Percentiles rank a stretch among this genome's conserved stretches.
Evolutionary conservation across 352 stramenopile genomes (phyloP).

Genomic region (Globisporangium cederbergense): DNA sequence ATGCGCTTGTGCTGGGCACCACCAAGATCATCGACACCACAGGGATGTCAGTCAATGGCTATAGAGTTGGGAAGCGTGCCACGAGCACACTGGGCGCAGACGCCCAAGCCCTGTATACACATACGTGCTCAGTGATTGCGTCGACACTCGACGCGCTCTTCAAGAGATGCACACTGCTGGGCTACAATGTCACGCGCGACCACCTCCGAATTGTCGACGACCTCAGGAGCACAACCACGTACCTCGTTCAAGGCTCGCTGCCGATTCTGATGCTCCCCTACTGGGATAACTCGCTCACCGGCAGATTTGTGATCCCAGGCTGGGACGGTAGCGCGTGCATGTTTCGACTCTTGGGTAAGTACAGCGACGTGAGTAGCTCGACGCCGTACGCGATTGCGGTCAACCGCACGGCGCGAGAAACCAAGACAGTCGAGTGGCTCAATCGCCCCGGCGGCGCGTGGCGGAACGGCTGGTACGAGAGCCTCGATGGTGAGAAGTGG

Average conservation of each 20-base stretch:
- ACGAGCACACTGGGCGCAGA: neutral
- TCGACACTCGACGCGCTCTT: slow-evolving; percentile 23
- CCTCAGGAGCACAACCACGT: slow-evolving; percentile 13
- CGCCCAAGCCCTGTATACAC: slow-evolving; percentile 15
- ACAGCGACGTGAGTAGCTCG: neutral
- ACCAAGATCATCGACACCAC: too few relatives aligned
- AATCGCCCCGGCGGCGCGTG: slow-evolving; percentile 17
- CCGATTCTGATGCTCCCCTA: slow-evolving; percentile 22
- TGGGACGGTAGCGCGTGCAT: slow-evolving; percentile 19
- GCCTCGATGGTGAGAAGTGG: slow-evolving; percentile 16
- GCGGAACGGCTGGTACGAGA: slow-evolving; percentile 35
- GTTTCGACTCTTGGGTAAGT: slow-evolving; percentile 11
- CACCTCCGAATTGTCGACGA: slow-evolving; percentile 16
- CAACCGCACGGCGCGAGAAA: slow-evolving; percentile 10
- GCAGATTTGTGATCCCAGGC: slow-evolving; percentile 11
- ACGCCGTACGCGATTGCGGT: neutral
- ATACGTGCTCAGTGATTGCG: slow-evolving; percentile 15
- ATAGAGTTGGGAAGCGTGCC: too few relatives aligned
- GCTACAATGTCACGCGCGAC: slow-evolving; percentile 26
- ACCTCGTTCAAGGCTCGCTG: slow-evolving; percentile 15
- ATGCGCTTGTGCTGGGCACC: too few relatives aligned
- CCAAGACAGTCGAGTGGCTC: slow-evolving; percentile 26
- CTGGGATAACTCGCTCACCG: slow-evolving; percentile 16
- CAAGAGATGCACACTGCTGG: slow-evolving; percentile 13
- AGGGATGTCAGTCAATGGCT: too few relatives aligned